A percentile compares a stretch with the other conserved stretches of the same genome.
phyloP scores from a whole-genome alignment of 129 eudicot species.

The carrot (Daucus carota) region DH1_v3.0 NC_030385.2:30760001-30760500 shows the following conservation, averaged over 20 bases:
- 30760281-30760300: neutral
- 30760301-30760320: neutral
- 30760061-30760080: neutral
- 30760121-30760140: neutral
- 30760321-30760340: neutral
- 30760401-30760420: conserved; percentile 62
- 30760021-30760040: neutral
- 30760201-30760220: neutral
- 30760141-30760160: neutral
- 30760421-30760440: conserved; percentile 65
- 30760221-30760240: neutral
- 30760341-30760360: conserved; percentile 31
- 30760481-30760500: conserved; percentile 92
- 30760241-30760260: neutral
- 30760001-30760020: neutral
- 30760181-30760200: neutral
- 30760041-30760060: neutral
- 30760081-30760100: neutral
- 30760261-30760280: neutral
- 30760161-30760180: neutral
- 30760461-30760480: conserved; percentile 90
- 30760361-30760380: conserved; percentile 58
- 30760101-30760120: neutral
- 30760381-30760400: conserved; percentile 59
- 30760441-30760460: conserved; percentile 59